Evolutionary conservation across 2,329 filamentous ascomycete species (phyloP), one percentile per base, ranked within the genome.

Genomic region (Parascedosporium putredinis): DNA sequence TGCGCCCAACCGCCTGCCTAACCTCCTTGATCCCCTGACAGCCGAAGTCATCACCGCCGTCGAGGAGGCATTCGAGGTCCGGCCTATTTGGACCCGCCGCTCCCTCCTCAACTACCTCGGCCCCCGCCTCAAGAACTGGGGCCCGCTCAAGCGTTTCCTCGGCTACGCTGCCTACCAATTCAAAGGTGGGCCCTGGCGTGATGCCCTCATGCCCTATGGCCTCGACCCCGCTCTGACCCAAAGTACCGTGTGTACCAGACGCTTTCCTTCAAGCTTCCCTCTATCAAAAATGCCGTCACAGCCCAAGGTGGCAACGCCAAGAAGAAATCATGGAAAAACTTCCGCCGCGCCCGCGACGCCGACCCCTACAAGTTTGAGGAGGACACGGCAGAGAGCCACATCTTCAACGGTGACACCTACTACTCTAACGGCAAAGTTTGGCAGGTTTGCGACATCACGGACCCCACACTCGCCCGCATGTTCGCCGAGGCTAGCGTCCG

Each of bases 81-180:
- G 91, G 0, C 89, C 90, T 0, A 80, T 95, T 43, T 94, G 90
- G 81, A 96, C 91, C 3, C 80, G 90, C 0, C 81, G 91, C 18
- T 85, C 84, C 2, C 73, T 95, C 12, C 75, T 84, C 57, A 96
- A 95, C 64, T 75, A 78, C 48, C 72, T 96, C 25, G 69, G 67
- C 2, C 67, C 68, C 45, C 68, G 67, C 45, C 68, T 71, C 23
- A 71, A 69, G 40, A 71, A 73, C 52, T 78, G 72, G 62, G 76
- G 76, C 51, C 66, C 76, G 38, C 65, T 95, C 53, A 85, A 88
- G 58, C 78, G 84, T 60, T 86, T 86, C 44, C 78, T 90, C 48
- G 85, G 88, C 54, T 91, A 93, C 58, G 81, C 88, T 4, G 89
- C 86, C 7, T 98, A 95, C 67, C 88, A 90, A 66, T 96, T 97